A percentile compares a stretch with the other conserved stretches of the same genome.
phyloP scores from a whole-genome alignment of 176 grass and related monocot species.

The Themeda triandra region DNA sequence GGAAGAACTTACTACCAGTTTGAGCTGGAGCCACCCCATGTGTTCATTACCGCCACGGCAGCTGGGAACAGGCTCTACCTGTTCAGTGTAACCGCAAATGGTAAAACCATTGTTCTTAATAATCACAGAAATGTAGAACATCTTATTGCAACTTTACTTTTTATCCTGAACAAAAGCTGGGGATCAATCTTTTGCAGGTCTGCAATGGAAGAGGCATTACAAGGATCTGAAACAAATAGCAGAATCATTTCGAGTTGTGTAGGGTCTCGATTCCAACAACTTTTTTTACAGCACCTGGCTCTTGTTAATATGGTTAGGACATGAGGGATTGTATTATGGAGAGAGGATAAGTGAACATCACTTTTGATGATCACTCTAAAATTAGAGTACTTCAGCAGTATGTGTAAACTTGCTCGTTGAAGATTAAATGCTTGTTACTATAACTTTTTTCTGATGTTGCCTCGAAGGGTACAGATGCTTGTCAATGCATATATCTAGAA shows the following conservation, averaged over 20 bases:
- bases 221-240: constrained; percentile 89
- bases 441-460: constrained; percentile 2
- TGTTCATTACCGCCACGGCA: constrained; percentile 88
- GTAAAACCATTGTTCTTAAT: constrained; percentile 31
- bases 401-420: constrained; percentile 4
- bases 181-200: constrained; percentile 37
- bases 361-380: background rate
- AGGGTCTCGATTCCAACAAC: background rate
- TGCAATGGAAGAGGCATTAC: constrained; percentile 96
- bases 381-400: background rate
- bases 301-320: background rate
- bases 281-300: background rate
- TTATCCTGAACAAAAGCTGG: background rate
- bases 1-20: constrained; percentile 93
- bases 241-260: constrained; percentile 77
- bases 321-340: constrained; percentile 10
- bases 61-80: constrained; percentile 94
- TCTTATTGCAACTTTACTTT: background rate
- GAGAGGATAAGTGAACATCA: constrained; percentile 9
- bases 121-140: background rate
- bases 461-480: background rate
- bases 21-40: constrained; percentile 83
- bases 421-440: constrained; percentile 5
- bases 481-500: background rate
- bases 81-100: constrained; percentile 83